These are phyloP conservation scores for Colletotrichum neosansevieriae DNA, from an alignment of 2,329 filamentous ascomycete genomes.

Conservation along the genomic window DNA sequence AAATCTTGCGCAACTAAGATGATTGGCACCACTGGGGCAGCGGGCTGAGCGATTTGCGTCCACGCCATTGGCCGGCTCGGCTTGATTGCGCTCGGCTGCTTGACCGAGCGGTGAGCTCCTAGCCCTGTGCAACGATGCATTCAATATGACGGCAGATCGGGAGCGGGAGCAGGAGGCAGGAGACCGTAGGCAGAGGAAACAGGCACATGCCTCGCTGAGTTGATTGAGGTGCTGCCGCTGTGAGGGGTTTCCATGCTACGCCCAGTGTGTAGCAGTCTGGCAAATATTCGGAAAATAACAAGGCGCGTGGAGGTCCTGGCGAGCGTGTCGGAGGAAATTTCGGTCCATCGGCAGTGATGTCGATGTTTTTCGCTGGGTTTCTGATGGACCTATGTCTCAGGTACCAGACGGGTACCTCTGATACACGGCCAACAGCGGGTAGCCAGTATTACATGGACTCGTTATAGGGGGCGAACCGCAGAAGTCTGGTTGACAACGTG, in stretches of 20 bases:
- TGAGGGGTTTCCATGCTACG: slow-evolving; percentile 20
- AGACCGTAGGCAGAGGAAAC: not conserved
- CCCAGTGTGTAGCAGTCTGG: slow-evolving; percentile 22
- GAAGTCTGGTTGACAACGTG: slow-evolving; percentile 10
- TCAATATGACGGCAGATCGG: slow-evolving; percentile 9
- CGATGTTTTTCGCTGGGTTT: slow-evolving; percentile 21
- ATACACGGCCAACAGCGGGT: not conserved
- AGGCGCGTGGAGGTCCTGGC: slow-evolving; percentile 22
- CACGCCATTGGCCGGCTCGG: slow-evolving; percentile 29
- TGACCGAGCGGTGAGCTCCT: slow-evolving; percentile 20
- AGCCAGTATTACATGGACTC: not conserved
- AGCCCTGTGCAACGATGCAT: slow-evolving; percentile 12
- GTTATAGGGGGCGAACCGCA: not conserved
- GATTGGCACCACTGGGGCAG: not conserved
- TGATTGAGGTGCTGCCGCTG: slow-evolving; percentile 1
- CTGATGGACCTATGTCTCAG: not conserved
- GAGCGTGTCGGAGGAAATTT: slow-evolving; percentile 36
- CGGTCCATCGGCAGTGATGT: slow-evolving; percentile 34
- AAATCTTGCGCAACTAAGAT: slow-evolving; percentile 37
- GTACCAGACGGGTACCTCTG: not conserved
- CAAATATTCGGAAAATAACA: slow-evolving; percentile 17
- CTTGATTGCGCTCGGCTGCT: slow-evolving; percentile 24
- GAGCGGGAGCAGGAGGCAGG: slow-evolving; percentile 6
- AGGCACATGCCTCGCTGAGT: not conserved
- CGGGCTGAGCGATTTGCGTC: not conserved